phyloP scores from a whole-genome alignment of 495 filamentous ascomycete genomes.

The Penicillium pancosmium region DNA sequence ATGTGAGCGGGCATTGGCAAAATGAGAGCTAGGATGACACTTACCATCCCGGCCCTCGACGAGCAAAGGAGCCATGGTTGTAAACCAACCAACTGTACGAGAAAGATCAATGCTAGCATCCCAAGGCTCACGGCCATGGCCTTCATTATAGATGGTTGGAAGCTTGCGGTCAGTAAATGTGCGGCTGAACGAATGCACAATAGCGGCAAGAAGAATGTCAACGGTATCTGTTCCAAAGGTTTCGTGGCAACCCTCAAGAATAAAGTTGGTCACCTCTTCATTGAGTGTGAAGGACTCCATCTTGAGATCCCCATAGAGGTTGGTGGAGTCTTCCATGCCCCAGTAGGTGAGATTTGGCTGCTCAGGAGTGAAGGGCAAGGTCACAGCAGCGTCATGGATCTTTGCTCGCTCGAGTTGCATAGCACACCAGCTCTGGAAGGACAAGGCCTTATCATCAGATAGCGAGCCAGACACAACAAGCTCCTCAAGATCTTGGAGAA shows the following conservation, averaged over 20 bases:
- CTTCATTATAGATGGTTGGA: conserved; percentile 59
- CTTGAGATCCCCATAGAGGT: conserved; percentile 52
- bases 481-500: conserved; percentile 68
- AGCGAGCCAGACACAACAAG: conserved; percentile 49
- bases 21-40: conserved; percentile 3
- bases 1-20: neutral
- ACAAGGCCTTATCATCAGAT: conserved; percentile 47
- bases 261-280: conserved; percentile 42
- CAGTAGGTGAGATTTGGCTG: conserved; percentile 48
- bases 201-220: conserved; percentile 54
- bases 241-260: conserved; percentile 46
- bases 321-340: conserved; percentile 51
- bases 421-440: conserved; percentile 67
- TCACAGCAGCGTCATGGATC: conserved; percentile 17
- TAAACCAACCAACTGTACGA: conserved; percentile 65
- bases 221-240: conserved; percentile 54
- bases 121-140: conserved; percentile 59
- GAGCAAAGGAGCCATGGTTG: conserved; percentile 53
- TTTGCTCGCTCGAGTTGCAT: conserved; percentile 46
- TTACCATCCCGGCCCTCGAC: conserved; percentile 35
- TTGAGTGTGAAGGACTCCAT: conserved; percentile 48
- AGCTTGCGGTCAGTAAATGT: conserved; percentile 55
- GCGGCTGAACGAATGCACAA: conserved; percentile 52
- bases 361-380: conserved; percentile 40
- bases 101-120: conserved; percentile 54